Percentiles rank a stretch among this genome's conserved stretches.
phyloP scores from a whole-genome alignment of 1,284 basidiomycete species.

The Vanrija sp. region DNA sequence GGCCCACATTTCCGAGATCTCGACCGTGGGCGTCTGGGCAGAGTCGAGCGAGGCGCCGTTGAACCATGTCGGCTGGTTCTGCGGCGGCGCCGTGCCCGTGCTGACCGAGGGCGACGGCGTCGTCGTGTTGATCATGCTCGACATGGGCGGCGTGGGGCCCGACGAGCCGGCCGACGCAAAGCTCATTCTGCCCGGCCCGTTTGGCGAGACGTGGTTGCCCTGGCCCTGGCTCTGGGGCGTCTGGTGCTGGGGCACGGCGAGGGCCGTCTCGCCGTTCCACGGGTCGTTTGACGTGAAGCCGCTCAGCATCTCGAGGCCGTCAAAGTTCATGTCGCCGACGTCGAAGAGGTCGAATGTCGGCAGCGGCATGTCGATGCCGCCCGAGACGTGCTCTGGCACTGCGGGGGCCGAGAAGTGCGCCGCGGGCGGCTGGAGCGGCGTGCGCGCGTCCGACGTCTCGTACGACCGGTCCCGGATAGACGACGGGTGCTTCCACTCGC shows the following conservation, averaged over 20 bases:
- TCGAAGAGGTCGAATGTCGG: conserved; percentile 25
- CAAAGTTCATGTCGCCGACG: conserved; percentile 43
- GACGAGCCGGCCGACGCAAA: no score
- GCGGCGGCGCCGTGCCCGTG: no score
- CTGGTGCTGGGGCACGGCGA: no score
- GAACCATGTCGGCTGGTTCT: conserved; percentile 6
- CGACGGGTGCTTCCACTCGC: background rate
- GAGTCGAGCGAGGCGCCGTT: conserved; percentile 6
- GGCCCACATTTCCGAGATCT: conserved; percentile 37
- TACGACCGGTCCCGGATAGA: background rate
- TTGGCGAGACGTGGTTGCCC: no score
- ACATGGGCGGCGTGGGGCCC: no score
- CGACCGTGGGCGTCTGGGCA: conserved; percentile 4
- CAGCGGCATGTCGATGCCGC: conserved; percentile 12
- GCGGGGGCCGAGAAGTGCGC: background rate
- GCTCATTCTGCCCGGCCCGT: no score
- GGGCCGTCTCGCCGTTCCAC: conserved; percentile 6
- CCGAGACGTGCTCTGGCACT: background rate
- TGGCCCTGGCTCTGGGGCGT: no score
- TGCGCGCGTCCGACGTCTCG: background rate
- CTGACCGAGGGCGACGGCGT: no score
- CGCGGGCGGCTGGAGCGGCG: background rate
- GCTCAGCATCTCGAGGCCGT: conserved; percentile 43
- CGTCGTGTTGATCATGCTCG: no score
- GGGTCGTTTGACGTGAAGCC: conserved; percentile 32